phyloP scores from a whole-genome alignment of 2,329 filamentous ascomycete genomes.

The Coniosporium tulheliwenetii region DNA sequence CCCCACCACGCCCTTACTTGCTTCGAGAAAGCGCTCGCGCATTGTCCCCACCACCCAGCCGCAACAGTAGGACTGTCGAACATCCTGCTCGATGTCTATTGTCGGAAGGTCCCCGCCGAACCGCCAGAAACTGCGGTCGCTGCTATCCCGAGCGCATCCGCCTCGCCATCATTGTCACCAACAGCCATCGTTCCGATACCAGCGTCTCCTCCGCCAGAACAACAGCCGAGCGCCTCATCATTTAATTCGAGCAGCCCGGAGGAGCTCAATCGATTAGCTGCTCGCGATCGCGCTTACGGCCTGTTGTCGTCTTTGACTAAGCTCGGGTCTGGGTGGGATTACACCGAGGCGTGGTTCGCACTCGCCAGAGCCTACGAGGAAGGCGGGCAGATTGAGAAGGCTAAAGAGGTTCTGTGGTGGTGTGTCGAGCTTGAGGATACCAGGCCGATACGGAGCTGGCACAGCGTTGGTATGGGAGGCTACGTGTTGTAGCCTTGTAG shows the following conservation, averaged over 20 bases:
- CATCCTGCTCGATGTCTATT: slow-evolving; percentile 76
- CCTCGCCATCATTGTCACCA: slow-evolving; percentile 10
- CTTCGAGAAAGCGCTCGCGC: slow-evolving; percentile 70
- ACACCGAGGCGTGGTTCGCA: slow-evolving; percentile 83
- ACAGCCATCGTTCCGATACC: slow-evolving; percentile 5
- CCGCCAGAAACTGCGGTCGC: slow-evolving; percentile 29
- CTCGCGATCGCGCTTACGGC: slow-evolving; percentile 75
- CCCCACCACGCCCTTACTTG: slow-evolving; percentile 56
- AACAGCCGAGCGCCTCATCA: slow-evolving; percentile 6
- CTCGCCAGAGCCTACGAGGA: slow-evolving; percentile 79
- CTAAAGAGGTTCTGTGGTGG: slow-evolving; percentile 93
- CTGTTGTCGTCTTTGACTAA: slow-evolving; percentile 73
- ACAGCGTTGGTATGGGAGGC: slow-evolving; percentile 47
- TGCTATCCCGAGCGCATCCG: slow-evolving; percentile 6
- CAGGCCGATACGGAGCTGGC: slow-evolving; percentile 66
- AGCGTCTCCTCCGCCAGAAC: slow-evolving; percentile 2
- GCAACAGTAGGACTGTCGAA: slow-evolving; percentile 73
- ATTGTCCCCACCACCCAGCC: slow-evolving; percentile 62
- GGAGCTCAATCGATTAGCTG: slow-evolving; percentile 68
- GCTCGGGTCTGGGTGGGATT: slow-evolving; percentile 76
- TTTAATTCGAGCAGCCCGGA: slow-evolving; percentile 37
- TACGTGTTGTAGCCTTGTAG: slow-evolving; percentile 40
- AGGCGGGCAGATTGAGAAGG: slow-evolving; percentile 69
- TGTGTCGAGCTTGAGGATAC: slow-evolving; percentile 88
- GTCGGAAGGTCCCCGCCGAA: slow-evolving; percentile 42